Conservation (phyloP, 305 asterid genomes). For the Lippia alba region DNA sequence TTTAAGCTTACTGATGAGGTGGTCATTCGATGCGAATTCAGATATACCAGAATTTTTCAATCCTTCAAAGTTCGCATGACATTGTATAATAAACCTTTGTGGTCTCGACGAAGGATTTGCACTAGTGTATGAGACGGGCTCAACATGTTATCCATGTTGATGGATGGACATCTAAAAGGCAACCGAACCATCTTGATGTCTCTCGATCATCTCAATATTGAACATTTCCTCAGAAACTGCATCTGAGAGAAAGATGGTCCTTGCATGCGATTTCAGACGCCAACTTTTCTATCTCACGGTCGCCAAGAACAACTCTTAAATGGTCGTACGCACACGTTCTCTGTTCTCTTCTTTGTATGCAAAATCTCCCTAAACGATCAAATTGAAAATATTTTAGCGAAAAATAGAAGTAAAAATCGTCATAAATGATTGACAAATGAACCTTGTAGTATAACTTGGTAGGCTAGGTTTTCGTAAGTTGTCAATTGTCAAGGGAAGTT, state of each 20-base stretch:
- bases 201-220: constrained; percentile 46
- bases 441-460: constrained; percentile 39
- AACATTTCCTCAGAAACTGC: constrained; percentile 61
- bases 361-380: constrained; percentile 67
- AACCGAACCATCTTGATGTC: constrained; percentile 40
- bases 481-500: no score
- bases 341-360: constrained; percentile 68
- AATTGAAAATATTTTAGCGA: constrained; percentile 36
- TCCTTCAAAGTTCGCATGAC: constrained; percentile 91
- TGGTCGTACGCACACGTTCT: constrained; percentile 46
- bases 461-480: no score
- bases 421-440: constrained; percentile 25
- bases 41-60: constrained; percentile 66
- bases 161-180: constrained; percentile 56
- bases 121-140: constrained; percentile 89
- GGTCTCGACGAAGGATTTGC: constrained; percentile 82
- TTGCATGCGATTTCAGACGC: constrained; percentile 76
- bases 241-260: constrained; percentile 73
- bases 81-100: constrained; percentile 85
- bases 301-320: constrained; percentile 64
- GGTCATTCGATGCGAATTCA: neutral
- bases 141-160: constrained; percentile 69
- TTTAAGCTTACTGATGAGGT: neutral
- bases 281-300: constrained; percentile 79
- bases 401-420: neutral